These are phyloP conservation scores for Saturnispora galanensis DNA, from an alignment of 805 yeast genomes.

Conservation along the genomic window DNA sequence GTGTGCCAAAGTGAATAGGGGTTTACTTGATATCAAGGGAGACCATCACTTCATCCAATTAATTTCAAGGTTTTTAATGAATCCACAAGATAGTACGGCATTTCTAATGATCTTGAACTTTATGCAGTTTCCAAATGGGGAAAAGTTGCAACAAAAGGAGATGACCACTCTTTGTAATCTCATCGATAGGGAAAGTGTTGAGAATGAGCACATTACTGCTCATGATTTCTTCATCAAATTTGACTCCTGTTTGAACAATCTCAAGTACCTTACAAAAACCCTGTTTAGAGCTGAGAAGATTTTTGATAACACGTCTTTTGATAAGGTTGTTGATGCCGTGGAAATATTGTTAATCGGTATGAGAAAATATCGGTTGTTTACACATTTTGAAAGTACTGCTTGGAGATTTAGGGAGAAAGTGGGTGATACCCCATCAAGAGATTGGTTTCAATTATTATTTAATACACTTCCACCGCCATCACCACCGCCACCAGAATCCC, in stretches of 20 bases:
- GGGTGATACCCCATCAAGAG: not conserved
- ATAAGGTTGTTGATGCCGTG: not conserved
- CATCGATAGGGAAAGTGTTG: not conserved
- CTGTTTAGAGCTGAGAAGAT: not conserved
- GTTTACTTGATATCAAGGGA: not conserved
- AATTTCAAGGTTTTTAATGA: not conserved
- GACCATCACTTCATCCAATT: not conserved
- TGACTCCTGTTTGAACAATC: not conserved
- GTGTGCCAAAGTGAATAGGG: not conserved
- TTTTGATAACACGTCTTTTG: not conserved
- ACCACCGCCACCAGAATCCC: too few relatives aligned
- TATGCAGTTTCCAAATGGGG: not conserved
- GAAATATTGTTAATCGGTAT: not conserved
- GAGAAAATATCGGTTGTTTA: not conserved
- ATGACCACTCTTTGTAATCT: not conserved
- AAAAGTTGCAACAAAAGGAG: not conserved
- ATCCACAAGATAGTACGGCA: not conserved
- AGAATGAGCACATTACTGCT: not conserved
- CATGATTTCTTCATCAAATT: constrained; percentile 3
- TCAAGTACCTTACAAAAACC: not conserved
- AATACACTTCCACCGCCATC: too few relatives aligned
- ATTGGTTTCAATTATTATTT: not conserved
- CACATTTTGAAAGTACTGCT: not conserved
- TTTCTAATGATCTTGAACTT: not conserved
- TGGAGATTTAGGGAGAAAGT: not conserved